Conservation (phyloP, 805 yeast species). For the Suhomyces tanzawaensis region DNA sequence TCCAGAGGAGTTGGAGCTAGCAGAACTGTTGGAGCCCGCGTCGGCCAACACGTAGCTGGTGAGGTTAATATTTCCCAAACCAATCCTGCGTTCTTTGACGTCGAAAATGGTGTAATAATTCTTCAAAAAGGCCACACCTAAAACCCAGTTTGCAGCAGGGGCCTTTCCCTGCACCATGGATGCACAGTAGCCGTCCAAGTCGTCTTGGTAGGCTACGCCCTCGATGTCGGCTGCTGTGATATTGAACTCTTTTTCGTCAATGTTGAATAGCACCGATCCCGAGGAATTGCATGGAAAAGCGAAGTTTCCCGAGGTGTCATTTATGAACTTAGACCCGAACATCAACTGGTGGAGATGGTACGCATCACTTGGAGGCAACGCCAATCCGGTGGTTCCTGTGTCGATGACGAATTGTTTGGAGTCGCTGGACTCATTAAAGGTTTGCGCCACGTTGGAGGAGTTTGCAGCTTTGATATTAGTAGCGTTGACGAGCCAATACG, state of each 20-base stretch:
- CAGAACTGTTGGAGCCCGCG: background rate
- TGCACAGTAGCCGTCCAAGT: constrained; percentile 53
- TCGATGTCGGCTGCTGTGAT: constrained; percentile 44
- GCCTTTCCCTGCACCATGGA: constrained; percentile 62
- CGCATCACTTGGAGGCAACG: constrained; percentile 56
- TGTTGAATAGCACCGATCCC: constrained; percentile 26
- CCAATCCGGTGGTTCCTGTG: constrained; percentile 65
- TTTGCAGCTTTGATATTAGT: constrained; percentile 31
- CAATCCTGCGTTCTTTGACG: constrained; percentile 46
- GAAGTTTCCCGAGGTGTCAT: constrained; percentile 57
- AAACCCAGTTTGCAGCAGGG: constrained; percentile 47
- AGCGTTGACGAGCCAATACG: constrained; percentile 54
- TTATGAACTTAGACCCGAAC: constrained; percentile 45
- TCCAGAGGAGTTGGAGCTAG: background rate
- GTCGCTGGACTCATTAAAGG: background rate
- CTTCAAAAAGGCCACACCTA: constrained; percentile 62
- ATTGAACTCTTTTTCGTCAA: constrained; percentile 47
- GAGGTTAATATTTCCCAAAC: constrained; percentile 37
- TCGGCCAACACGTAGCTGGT: background rate
- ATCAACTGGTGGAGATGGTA: constrained; percentile 43
- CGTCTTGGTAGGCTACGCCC: constrained; percentile 44
- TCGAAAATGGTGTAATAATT: constrained; percentile 59
- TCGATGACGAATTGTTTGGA: constrained; percentile 53
- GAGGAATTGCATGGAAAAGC: constrained; percentile 57
- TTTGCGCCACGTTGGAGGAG: constrained; percentile 12